Evolutionary conservation across 805 yeast genomes (phyloP), one percentile per base, ranked within the genome.

Genomic region (Ogataea dorogensis): DNA sequence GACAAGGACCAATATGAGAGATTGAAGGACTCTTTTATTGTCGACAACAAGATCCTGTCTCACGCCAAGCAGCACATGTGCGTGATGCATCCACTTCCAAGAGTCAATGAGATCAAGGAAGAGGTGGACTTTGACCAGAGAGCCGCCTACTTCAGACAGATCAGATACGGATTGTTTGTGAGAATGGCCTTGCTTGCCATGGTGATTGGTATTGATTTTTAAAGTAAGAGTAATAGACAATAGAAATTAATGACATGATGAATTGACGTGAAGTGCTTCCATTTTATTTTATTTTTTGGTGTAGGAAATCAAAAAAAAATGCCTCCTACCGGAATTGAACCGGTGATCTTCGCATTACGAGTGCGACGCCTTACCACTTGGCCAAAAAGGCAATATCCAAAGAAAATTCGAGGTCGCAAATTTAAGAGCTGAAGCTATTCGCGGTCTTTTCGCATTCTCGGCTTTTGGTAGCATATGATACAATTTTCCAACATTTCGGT

Each of bases 41-140:
- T 93, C 43, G 96, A 93, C 70, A 91, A 91, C 77, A 81, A 75
- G 67, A 84, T 91, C 44, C 75, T 93, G 60, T 74, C 87, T 19
- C 80, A 84, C 63, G 98, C 98, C 53, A 93, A 94, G 70, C 88
- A 87, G 63, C 96, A 93, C 68, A 93, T 93, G 98, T 87, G 96
- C 64, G 84, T 93, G 47, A 83, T 93, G 95, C 99, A 93, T 64
- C 99, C 99, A 62, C 77, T 93, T 55, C 99, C 99, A 61, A 85
- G 99, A 67, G 89, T 87, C 49, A 83, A 79, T 56, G 99, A 93
- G 70, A 91, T 93, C 53, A 85, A 85, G 58, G 98, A 89, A 68
- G 98, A 93, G 70, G 98, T 93, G 56, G 99, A 93, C 64, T 93
- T 91, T 59, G 99, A 93, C 67, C 97, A 91, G 66, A 85, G 99